Evolutionary conservation across 1,284 basidiomycete species (phyloP), one percentile per base, ranked within the genome.

Genomic region (Austropuccinia psidii): DNA sequence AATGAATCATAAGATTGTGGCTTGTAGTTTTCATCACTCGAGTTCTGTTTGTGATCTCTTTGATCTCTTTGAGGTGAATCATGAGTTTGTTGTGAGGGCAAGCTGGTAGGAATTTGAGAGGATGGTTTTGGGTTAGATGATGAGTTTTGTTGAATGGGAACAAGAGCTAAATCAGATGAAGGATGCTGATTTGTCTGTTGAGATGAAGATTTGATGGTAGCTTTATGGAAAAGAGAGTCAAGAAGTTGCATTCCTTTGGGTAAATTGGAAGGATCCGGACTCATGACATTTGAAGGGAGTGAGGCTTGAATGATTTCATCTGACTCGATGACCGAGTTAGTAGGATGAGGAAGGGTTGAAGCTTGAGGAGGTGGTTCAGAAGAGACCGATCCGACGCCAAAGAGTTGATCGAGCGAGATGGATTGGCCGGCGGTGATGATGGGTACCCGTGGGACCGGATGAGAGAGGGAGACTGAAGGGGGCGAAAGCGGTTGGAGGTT

Each of bases 321-420:
- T 49, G 64, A 47, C 35, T 66, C 64, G 31, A 49, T 37, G 0
- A 66, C 11, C 5, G 64, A 66, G 4, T 27, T 50, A 21, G 29
- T 35, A 31, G 52, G 66, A 68, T 55, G 66, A 37, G 66, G 66
- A n/a, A 57, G 31, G 37, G 49, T 29, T 27, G 66, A 57, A 37
- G 66, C 41, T 9, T 33, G 50, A 1, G 66, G 66, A 5, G 66
- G 66, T 21, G 66, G 45, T 50, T 68, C 52, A n/a, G 66, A 68
- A 52, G 35, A 68, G 33, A 57, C 52, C 15, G 66, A 68, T 11
- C 45, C 64, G 27, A 68, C 33, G 17, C 66, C 52, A 21, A 68
- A 68, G 37, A 68, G 50, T 57, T 68, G 66, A 57, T 68, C 66
- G 49, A 68, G 52, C 21, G 66, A 55, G 50, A 68, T 68, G 15